These are phyloP conservation scores for Diutina siamensis DNA, from an alignment of 1,139 yeast species.

Conservation along the genomic window DNA sequence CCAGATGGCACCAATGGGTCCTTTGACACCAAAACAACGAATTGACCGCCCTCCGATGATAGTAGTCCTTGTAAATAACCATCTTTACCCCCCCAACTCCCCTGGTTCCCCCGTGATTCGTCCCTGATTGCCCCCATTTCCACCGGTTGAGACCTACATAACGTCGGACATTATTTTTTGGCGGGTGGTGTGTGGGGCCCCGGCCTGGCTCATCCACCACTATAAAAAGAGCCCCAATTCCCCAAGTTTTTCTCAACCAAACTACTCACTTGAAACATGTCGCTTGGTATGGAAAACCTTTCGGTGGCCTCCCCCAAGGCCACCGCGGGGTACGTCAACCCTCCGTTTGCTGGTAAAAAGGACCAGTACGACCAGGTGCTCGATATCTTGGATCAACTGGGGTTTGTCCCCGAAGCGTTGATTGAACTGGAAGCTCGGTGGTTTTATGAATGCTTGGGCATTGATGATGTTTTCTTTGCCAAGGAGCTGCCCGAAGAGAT, in stretches of 20 bases:
- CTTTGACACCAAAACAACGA: background rate
- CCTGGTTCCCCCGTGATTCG: no score
- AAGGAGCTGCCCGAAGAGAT: conserved; percentile 73
- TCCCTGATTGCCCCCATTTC: no score
- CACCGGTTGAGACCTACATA: no score
- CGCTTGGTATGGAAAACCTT: conserved; percentile 3
- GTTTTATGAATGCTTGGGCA: conserved; percentile 83
- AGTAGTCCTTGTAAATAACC: background rate
- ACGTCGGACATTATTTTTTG: no score
- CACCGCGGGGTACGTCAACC: conserved; percentile 38
- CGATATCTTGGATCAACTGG: conserved; percentile 71
- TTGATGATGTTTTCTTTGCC: conserved; percentile 87
- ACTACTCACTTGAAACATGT: background rate
- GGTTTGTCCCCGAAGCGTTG: conserved; percentile 79
- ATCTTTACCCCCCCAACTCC: background rate
- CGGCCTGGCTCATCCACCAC: no score
- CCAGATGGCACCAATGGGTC: no score
- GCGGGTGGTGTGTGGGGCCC: background rate
- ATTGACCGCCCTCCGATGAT: background rate
- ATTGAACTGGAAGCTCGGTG: conserved; percentile 82
- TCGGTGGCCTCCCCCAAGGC: background rate
- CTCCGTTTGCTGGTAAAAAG: conserved; percentile 72
- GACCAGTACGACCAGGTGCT: conserved; percentile 73
- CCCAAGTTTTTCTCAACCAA: background rate
- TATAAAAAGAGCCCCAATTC: background rate